Percentiles rank a stretch among this genome's conserved stretches.
phyloP scores from a whole-genome alignment of 805 yeast genomes.

The Candida suzukii region DNA sequence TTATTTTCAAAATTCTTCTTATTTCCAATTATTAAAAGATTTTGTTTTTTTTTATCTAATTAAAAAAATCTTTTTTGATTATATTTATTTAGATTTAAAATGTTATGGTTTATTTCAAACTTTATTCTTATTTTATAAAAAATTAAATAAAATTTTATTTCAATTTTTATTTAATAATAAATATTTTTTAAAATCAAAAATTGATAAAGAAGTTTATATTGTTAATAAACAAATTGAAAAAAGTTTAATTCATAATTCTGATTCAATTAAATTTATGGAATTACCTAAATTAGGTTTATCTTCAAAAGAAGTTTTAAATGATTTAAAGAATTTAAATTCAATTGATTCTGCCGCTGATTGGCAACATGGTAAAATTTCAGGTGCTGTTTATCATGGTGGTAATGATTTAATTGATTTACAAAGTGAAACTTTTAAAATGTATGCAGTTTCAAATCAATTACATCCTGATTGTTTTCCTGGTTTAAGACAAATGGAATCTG shows the following conservation, averaged over 20 bases:
- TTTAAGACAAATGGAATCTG: conserved; percentile 92
- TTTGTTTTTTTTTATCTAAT: not conserved
- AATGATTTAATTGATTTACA: conserved; percentile 68
- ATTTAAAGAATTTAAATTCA: conserved; percentile 37
- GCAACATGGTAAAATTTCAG: conserved; percentile 82
- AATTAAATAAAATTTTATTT: conserved; percentile 5
- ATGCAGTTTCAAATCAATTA: conserved; percentile 84
- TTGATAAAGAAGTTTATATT: conserved; percentile 51
- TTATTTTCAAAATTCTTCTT: no score
- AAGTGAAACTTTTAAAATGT: conserved; percentile 65
- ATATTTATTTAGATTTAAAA: not conserved
- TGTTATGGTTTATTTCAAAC: conserved; percentile 16
- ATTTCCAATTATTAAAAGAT: not conserved
- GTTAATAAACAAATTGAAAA: conserved; percentile 45
- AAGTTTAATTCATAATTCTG: conserved; percentile 50
- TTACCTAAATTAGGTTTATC: conserved; percentile 60
- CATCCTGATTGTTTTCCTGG: conserved; percentile 98
- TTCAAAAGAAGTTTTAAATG: conserved; percentile 35
- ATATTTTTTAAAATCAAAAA: conserved; percentile 40
- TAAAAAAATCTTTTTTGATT: not conserved
- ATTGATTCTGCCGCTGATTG: conserved; percentile 38
- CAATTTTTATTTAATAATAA: conserved; percentile 9
- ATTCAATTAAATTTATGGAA: conserved; percentile 30
- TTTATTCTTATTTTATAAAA: conserved; percentile 2
- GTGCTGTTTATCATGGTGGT: conserved; percentile 97